Evolutionary conservation across 2,329 filamentous ascomycete species (phyloP), one percentile per base, ranked within the genome.

Genomic region (Leptographium procerum): DNA sequence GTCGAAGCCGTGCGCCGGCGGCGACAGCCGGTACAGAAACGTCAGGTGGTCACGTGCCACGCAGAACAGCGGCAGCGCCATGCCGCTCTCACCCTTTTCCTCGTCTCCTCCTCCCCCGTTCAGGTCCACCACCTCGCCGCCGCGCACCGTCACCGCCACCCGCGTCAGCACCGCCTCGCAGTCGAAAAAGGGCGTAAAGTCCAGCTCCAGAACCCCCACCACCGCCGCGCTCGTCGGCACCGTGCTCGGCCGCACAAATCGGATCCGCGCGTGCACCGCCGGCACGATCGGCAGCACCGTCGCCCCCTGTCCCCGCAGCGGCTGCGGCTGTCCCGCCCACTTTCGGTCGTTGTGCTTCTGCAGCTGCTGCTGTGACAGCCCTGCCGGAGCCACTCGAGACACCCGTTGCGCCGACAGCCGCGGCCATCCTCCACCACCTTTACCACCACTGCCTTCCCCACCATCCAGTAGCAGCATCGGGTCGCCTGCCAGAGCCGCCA

Each of bases 1-100:
- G 54, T 56, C 54, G 36, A 69, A 66, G 58, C 80, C 77, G n/a
- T 71, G 71, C 54, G 76, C 73, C 43, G 73, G 72, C 2, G 83
- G 82, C 13, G 73, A 72, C 60, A 89, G 79, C 57, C 81, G 82
- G 72, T 90, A 92, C 57, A 91, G 74, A 64, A 90, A 84, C 1
- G 86, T 88, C 61, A 89, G 73, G 68, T 91, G 87, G 66, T 92
- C 88, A 64, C 87, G 85, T 19, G 87, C 82, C 16, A 83, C 83
- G 67, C 85, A 86, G 48, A 75, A 75, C 29, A 86, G 72, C 5
- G 84, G 81, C 24, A 86, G 72, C n/a, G 66, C 61, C 61, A 82
- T 69, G 29, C 76, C 72, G 51, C 76, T 69, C 29, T 54, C 9
- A 14, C 33, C 11, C 16, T 22, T 13, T 34, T 52, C 50, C 10